phyloP scores from a whole-genome alignment of 2,329 filamentous ascomycete species.

The Lecanoromycetidae sp. region DNA sequence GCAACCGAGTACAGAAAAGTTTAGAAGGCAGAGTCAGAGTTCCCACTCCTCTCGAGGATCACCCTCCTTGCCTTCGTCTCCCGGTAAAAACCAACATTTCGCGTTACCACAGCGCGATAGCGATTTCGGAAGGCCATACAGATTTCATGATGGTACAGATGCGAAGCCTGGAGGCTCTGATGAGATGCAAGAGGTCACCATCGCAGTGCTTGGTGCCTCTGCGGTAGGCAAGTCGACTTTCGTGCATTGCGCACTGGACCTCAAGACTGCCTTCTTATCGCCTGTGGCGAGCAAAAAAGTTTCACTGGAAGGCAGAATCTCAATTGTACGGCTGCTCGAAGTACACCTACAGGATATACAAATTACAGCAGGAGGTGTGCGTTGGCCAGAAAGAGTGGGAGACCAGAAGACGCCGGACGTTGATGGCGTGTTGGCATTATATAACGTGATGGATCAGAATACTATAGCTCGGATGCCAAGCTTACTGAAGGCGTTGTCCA shows the following conservation, averaged over 20 bases:
- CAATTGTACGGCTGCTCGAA: slow-evolving; percentile 47
- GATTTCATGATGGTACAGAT: not conserved
- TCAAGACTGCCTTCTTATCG: slow-evolving; percentile 34
- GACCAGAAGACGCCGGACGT: slow-evolving; percentile 61
- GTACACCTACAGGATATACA: slow-evolving; percentile 41
- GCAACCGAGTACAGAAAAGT: not conserved
- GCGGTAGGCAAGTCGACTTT: slow-evolving; percentile 46
- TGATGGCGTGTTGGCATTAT: slow-evolving; percentile 74
- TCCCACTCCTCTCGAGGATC: not conserved
- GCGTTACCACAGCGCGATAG: not conserved
- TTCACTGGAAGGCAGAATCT: slow-evolving; percentile 43
- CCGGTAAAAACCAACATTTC: not conserved
- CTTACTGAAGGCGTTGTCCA: slow-evolving; percentile 57
- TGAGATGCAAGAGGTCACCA: slow-evolving; percentile 43
- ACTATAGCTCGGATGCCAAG: slow-evolving; percentile 64
- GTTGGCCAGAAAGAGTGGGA: slow-evolving; percentile 43
- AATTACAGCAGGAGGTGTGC: slow-evolving; percentile 34
- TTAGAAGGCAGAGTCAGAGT: slow-evolving; percentile 1
- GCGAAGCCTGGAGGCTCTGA: not conserved
- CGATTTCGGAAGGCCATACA: not conserved
- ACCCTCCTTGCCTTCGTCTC: not conserved
- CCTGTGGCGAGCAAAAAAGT: slow-evolving; percentile 40
- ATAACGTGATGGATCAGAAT: slow-evolving; percentile 70
- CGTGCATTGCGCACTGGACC: slow-evolving; percentile 44
- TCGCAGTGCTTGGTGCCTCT: slow-evolving; percentile 44